Evolutionary conservation across 2,329 filamentous ascomycete genomes (phyloP).

Genomic region (Fonsecaea erecta): DNA sequence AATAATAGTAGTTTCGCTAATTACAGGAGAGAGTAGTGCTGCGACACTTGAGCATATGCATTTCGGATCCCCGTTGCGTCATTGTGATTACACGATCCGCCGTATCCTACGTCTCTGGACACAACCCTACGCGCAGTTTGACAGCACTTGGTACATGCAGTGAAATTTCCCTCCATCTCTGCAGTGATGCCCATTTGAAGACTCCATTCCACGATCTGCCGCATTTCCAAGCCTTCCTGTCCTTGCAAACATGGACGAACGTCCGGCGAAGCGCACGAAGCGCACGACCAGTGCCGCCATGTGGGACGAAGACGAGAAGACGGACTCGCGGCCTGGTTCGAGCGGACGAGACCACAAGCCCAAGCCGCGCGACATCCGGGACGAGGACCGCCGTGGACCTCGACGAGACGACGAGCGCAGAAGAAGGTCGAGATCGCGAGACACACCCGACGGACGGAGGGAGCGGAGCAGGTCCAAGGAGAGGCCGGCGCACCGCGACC

Average conservation of each 20-base stretch:
- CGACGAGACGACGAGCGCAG: conserved; percentile 32
- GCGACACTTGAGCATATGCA: background rate
- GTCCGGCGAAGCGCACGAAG: conserved; percentile 57
- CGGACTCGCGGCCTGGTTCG: conserved; percentile 45
- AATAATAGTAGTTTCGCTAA: background rate
- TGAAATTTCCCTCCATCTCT: conserved; percentile 1
- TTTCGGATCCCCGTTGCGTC: background rate
- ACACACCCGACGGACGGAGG: conserved; percentile 44
- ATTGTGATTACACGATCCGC: background rate
- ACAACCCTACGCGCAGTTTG: background rate
- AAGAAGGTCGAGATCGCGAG: conserved; percentile 33
- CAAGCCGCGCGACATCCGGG: conserved; percentile 32
- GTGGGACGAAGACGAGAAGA: conserved; percentile 58
- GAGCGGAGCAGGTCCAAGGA: conserved; percentile 53
- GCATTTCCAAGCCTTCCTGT: background rate
- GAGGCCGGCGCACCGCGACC: conserved; percentile 35
- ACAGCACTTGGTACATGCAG: background rate
- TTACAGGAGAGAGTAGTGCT: too few relatives aligned
- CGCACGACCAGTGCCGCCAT: conserved; percentile 64
- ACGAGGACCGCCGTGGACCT: conserved; percentile 17
- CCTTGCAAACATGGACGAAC: conserved; percentile 54
- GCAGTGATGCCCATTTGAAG: background rate
- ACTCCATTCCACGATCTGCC: too few relatives aligned
- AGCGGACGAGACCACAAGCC: conserved; percentile 42
- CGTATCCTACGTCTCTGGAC: background rate